Evolutionary conservation across 768 basidiomycete species (phyloP).

Genomic region (Hydnomerulius pinastri): DNA sequence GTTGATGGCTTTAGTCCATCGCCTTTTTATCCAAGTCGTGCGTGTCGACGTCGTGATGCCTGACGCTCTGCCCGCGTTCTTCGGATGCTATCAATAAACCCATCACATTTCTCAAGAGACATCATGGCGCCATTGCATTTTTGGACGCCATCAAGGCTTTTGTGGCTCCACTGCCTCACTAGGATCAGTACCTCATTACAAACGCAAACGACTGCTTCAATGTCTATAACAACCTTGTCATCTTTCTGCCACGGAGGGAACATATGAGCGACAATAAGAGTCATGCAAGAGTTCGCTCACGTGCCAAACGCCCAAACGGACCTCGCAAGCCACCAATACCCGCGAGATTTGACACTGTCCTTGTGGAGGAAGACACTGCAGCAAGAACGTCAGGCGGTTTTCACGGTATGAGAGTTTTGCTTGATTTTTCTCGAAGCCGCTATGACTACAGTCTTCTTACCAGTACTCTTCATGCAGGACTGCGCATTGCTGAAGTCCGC

Average conservation of each 20-base stretch:
- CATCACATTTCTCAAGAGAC: neutral
- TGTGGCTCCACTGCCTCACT: neutral
- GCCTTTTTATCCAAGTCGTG: too few relatives aligned
- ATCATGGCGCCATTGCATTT: neutral
- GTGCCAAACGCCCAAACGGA: neutral
- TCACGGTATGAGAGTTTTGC: too few relatives aligned
- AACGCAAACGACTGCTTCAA: neutral
- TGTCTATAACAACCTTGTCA: neutral
- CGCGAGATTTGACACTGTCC: neutral
- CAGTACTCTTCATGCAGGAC: too few relatives aligned
- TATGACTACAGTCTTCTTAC: too few relatives aligned
- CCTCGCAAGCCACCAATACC: neutral
- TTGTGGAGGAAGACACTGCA: neutral
- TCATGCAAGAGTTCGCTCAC: neutral
- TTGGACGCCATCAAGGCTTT: neutral
- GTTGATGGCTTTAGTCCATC: too few relatives aligned
- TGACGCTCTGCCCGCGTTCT: too few relatives aligned
- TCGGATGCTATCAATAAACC: too few relatives aligned
- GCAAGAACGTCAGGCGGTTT: neutral
- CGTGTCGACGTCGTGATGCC: too few relatives aligned
- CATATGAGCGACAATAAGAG: neutral
- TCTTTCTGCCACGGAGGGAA: neutral
- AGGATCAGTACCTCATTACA: neutral
- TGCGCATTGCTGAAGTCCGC: conserved; percentile 24
- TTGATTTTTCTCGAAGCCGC: too few relatives aligned